Evolutionary conservation across 2,329 filamentous ascomycete genomes (phyloP), one percentile per base, ranked within the genome.

Genomic region (Phyllosticta citribraziliensis): DNA sequence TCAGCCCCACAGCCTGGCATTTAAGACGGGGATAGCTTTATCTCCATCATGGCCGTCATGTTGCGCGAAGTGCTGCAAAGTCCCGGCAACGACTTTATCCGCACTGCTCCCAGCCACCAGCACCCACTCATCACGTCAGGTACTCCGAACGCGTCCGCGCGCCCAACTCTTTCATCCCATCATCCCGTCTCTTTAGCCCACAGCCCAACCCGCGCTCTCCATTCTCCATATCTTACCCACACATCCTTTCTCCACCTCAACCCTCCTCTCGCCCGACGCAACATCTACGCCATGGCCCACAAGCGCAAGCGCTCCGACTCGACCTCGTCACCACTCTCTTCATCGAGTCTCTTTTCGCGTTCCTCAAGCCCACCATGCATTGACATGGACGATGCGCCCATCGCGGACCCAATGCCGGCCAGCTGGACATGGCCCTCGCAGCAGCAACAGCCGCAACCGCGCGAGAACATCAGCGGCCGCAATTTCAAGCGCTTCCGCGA

Each of bases 401-500:
- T 56, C 47, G 40, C 56, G 5, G 27, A 55, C 22, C 33, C 59
- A 6, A 20, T 65, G 68, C 25, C 50, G 40, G 40, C 14, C 40
- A n/a, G 12, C 14, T 8, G 40, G 14, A n/a, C 40, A n/a, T 47
- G 40, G 58, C 30, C 4, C 52, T 24, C 22, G 40, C 40, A 22
- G 25, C 56, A 20, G 17, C 33, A 22, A 24, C 27, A 63, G 52
- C 1, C 40, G 40, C 35, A 40, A 40, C 40, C 40, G 40, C 40
- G 53, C 40, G 58, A 56, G 24, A 62, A 60, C 55, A 52, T 62
- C 35, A 77, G 80, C 65, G 79, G 78, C 63, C 79, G 84, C 19
- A 86, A 84, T 61, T 76, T 80, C 63, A 86, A 86, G 70, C 73
- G 84, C 35, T 78, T 81, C 65, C 76, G 83, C 62, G 79, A 85